phyloP scores from a whole-genome alignment of 164 flowering plant genomes.

The Vitis cinerea region DNA sequence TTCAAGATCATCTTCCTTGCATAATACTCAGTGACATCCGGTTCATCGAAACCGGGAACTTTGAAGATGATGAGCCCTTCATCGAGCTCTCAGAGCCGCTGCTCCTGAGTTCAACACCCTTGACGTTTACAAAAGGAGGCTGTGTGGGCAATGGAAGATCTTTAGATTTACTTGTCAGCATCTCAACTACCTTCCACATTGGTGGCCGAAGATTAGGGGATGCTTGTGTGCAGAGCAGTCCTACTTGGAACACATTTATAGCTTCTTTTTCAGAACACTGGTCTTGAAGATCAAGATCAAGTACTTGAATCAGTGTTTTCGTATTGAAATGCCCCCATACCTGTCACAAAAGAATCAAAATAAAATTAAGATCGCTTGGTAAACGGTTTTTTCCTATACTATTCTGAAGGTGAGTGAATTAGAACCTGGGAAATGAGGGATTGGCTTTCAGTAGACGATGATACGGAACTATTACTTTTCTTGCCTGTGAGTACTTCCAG shows the following conservation, averaged over 20 bases:
- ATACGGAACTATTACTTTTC: slow-evolving; percentile 30
- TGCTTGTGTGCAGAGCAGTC: slow-evolving; percentile 85
- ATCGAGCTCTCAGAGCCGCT: slow-evolving; percentile 8
- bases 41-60: slow-evolving; percentile 1
- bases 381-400: too few relatives aligned
- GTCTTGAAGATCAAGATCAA: slow-evolving; percentile 46
- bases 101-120: slow-evolving; percentile 46
- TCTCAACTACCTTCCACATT: slow-evolving; percentile 63
- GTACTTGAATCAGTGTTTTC: slow-evolving; percentile 40
- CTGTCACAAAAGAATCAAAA: slow-evolving; percentile 24
- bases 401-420: slow-evolving; percentile 4
- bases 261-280: slow-evolving; percentile 42
- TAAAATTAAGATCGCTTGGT: background rate
- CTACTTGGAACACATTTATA: slow-evolving; percentile 63
- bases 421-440: slow-evolving; percentile 28
- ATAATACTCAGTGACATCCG: slow-evolving; percentile 6
- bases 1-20: slow-evolving; percentile 5
- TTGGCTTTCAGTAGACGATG: slow-evolving; percentile 3
- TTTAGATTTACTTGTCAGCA: slow-evolving; percentile 58
- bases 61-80: background rate
- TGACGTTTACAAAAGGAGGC: slow-evolving; percentile 79
- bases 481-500: slow-evolving; percentile 56
- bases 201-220: slow-evolving; percentile 56
- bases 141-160: slow-evolving; percentile 55
- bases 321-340: slow-evolving; percentile 64